Evolutionary conservation across 164 flowering plant genomes (phyloP), one percentile per base, ranked within the genome.

Genomic region (Magnolia sinica): DNA sequence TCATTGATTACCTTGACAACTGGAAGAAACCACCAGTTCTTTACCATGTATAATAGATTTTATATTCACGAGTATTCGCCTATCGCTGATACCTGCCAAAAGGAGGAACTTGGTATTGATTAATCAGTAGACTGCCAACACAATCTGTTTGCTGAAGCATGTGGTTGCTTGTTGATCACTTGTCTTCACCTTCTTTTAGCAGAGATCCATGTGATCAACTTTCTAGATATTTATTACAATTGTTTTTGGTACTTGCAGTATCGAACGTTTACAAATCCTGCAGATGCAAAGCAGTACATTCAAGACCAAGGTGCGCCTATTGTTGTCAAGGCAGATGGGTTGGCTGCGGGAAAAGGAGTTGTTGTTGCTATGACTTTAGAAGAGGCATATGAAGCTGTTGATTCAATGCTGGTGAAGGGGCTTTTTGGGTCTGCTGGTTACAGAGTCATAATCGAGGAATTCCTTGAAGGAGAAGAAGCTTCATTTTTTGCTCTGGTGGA

Each of bases 301-400:
- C 77, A 87, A 82, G 90, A 90, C 61, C 92, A 92, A 89, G 97
- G 99, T 27, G 88, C 89, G 24, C 99, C 99, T 2, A 93, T 96
- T 76, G 99, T 96, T 45, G 79, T 96, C 69, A 96, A 96, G 82
- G 96, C 96, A 45, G 99, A 96, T 84, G 98, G 99, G 37, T 77
- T 96, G 79, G 98, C 97, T 74, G 97, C 99, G 73, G 99, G 99
- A 72, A 96, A 96, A 85, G 97, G 99, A 78, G 99, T 93, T 66
- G 81, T 91, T 79, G 98, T 96, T 76, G 97, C 99, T n/a, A 87
- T 85, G 98, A 89, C 91, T 55, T 67, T 93, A 75, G 91, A 90
- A 14, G 96, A 96, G 70, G 99, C 99, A 49, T 87, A 71, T 82
- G 93, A 90, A 77, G 97, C 98, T 77, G 91, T 96, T 75, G 97